Conservation (phyloP, 2,329 filamentous ascomycete genomes). For the Ilyonectria robusta region DNA sequence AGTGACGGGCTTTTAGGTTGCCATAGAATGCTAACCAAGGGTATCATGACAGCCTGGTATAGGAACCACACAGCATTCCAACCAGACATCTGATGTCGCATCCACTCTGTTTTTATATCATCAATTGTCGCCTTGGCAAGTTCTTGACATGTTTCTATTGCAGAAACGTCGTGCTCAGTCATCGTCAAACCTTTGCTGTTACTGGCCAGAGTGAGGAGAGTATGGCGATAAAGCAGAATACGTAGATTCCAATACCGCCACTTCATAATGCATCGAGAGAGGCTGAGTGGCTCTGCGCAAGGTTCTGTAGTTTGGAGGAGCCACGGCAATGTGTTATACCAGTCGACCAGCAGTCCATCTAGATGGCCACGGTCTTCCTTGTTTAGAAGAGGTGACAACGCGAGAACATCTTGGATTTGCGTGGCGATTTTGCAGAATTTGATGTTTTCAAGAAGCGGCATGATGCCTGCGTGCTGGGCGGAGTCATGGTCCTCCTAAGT, state of each 20-base stretch:
- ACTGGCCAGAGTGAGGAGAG: conserved; percentile 75
- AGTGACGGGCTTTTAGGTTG: conserved; percentile 67
- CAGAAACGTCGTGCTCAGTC: conserved; percentile 74
- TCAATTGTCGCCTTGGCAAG: conserved; percentile 79
- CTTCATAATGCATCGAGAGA: conserved; percentile 81
- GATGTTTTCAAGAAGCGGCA: conserved; percentile 83
- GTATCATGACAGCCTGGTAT: conserved; percentile 85
- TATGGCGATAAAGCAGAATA: conserved; percentile 81
- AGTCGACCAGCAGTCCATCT: conserved; percentile 77
- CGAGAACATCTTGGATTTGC: conserved; percentile 81
- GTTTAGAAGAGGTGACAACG: conserved; percentile 77
- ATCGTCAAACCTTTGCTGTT: conserved; percentile 61
- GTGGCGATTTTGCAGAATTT: conserved; percentile 86
- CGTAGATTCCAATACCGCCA: conserved; percentile 86
- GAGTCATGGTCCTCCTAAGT: conserved; percentile 58
- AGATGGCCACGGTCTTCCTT: conserved; percentile 75
- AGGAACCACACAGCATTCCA: conserved; percentile 89
- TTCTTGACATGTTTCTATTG: conserved; percentile 77
- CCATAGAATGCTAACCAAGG: conserved; percentile 81
- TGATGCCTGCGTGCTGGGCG: conserved; percentile 73
- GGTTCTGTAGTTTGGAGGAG: conserved; percentile 74
- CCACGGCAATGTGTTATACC: conserved; percentile 80
- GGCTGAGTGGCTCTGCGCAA: conserved; percentile 78
- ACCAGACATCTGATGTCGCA: conserved; percentile 80
- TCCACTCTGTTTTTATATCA: conserved; percentile 79